Evolutionary conservation across 1,284 basidiomycete species (phyloP).

Genomic region (Fomitopsis pinicola): DNA sequence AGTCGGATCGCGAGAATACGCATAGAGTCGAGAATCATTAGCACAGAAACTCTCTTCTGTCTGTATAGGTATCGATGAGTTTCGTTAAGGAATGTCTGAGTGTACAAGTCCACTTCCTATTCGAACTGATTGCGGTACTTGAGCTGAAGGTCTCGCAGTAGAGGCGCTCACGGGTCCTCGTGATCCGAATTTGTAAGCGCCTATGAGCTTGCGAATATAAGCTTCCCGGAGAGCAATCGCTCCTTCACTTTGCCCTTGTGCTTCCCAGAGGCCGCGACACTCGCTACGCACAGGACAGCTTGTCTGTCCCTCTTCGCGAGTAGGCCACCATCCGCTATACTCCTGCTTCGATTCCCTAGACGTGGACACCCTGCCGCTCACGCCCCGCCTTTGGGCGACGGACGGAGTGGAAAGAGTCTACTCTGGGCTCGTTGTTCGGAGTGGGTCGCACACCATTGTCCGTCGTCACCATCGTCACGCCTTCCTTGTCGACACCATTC

Average conservation of each 20-base stretch:
- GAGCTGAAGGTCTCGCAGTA: too few relatives aligned
- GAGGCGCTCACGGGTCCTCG: too few relatives aligned
- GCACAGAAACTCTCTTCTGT: too few relatives aligned
- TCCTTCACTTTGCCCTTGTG: background rate
- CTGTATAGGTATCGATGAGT: too few relatives aligned
- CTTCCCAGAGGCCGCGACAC: background rate
- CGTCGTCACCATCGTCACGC: background rate
- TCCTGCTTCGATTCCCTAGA: background rate
- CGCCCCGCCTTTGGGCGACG: background rate
- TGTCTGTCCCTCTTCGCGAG: background rate
- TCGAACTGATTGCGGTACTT: too few relatives aligned
- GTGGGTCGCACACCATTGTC: background rate
- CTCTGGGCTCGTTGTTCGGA: background rate
- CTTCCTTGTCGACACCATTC: background rate
- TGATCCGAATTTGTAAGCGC: too few relatives aligned
- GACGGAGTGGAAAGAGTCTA: background rate
- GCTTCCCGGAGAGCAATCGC: background rate
- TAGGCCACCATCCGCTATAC: background rate
- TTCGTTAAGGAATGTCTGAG: too few relatives aligned
- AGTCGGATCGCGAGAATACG: background rate
- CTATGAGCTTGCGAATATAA: background rate
- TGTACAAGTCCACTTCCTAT: too few relatives aligned
- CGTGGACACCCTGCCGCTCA: background rate
- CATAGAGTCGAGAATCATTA: background rate
- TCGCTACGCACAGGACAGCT: background rate